phyloP scores from a whole-genome alignment of 2,329 filamentous ascomycete genomes.

The Cercospora sp. region DNA sequence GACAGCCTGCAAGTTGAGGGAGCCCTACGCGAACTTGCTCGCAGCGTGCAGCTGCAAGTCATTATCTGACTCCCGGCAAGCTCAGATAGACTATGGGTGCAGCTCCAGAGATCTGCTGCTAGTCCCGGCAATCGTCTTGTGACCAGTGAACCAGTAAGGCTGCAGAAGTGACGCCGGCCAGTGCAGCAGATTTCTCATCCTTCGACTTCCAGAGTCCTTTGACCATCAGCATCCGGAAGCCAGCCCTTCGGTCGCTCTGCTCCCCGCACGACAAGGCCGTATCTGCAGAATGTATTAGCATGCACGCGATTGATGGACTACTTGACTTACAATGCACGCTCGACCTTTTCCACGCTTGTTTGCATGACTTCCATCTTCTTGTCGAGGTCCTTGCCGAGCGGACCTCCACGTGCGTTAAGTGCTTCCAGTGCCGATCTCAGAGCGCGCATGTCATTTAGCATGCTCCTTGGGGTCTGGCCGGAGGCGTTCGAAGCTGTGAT shows the following conservation, averaged over 20 bases:
- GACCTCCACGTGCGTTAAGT: conserved; percentile 59
- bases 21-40: neutral
- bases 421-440: conserved; percentile 76
- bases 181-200: conserved; percentile 25
- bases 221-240: conserved; percentile 69
- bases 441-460: conserved; percentile 78
- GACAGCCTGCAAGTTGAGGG: neutral
- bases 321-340: conserved; percentile 53
- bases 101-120: neutral
- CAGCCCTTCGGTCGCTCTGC: conserved; percentile 88
- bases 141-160: neutral
- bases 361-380: conserved; percentile 87
- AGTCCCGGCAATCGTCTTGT: neutral
- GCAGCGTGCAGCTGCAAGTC: neutral
- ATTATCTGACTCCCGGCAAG: neutral
- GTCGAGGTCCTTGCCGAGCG: conserved; percentile 63
- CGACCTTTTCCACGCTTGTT: conserved; percentile 89
- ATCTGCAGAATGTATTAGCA: conserved; percentile 44
- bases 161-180: neutral
- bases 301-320: neutral
- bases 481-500: conserved; percentile 33
- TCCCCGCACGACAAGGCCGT: conserved; percentile 82
- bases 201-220: conserved; percentile 46
- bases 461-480: conserved; percentile 51
- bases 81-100: neutral